Percentiles rank a stretch among this genome's conserved stretches.
Evolutionary conservation across 805 yeast species (phyloP).

Genomic region (Candida awuae): DNA sequence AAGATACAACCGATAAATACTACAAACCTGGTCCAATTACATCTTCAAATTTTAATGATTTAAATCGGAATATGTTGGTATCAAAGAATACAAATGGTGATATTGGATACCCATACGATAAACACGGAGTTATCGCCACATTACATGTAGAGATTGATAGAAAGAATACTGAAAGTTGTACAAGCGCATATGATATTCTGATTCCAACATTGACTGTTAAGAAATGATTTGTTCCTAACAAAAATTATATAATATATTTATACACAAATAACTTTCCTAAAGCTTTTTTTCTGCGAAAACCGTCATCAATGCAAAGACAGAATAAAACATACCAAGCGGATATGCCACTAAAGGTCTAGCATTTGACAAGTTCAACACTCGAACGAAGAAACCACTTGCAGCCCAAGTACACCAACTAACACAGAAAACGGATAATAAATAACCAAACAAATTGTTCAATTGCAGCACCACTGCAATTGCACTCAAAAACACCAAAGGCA

Average conservation of each 20-base stretch:
- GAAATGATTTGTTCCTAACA: background rate
- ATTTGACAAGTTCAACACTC: constrained; percentile 72
- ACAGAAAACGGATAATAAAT: constrained; percentile 53
- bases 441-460: constrained; percentile 70
- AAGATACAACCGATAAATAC: background rate
- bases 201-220: constrained; percentile 44
- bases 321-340: constrained; percentile 84
- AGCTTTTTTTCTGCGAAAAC: constrained; percentile 45
- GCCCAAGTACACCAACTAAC: constrained; percentile 90
- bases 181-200: constrained; percentile 59
- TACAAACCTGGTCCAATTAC: constrained; percentile 21
- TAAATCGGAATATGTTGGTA: background rate
- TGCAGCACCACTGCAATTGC: constrained; percentile 59
- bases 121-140: constrained; percentile 55
- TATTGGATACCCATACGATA: constrained; percentile 46
- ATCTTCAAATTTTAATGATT: constrained; percentile 12
- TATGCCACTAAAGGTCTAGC: constrained; percentile 90
- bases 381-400: constrained; percentile 86
- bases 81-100: constrained; percentile 7
- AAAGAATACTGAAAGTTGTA: constrained; percentile 37
- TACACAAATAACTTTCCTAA: background rate
- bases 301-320: constrained; percentile 93
- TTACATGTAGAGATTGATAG: constrained; percentile 66
- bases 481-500: constrained; percentile 78
- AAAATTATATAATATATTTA: background rate